Conservation (phyloP, 2,329 filamentous ascomycete species). For the Aspergillus glaucus region DNA sequence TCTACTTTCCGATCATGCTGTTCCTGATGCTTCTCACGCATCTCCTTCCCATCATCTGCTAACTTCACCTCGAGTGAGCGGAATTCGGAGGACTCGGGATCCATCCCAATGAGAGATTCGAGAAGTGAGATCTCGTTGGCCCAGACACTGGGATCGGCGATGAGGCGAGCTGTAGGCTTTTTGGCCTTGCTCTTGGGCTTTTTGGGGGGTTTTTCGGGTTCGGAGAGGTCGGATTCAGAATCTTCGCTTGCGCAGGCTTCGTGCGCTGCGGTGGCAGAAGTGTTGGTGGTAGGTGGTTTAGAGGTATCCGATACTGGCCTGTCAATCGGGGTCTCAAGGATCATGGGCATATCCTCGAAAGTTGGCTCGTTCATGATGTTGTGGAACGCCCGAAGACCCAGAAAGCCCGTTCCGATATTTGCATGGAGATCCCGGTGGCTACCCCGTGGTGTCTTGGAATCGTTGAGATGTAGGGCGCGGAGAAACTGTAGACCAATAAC, state of each 20-base stretch:
- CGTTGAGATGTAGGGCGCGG: slow-evolving; percentile 83
- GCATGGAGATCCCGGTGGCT: slow-evolving; percentile 86
- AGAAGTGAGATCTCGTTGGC: slow-evolving; percentile 91
- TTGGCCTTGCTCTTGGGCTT: slow-evolving; percentile 17
- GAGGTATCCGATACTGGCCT: slow-evolving; percentile 44
- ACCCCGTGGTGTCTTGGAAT: slow-evolving; percentile 81
- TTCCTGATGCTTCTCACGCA: slow-evolving; percentile 68
- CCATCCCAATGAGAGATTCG: slow-evolving; percentile 80
- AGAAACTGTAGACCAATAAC: slow-evolving; percentile 74
- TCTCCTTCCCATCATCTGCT: slow-evolving; percentile 59
- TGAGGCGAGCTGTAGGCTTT: slow-evolving; percentile 27
- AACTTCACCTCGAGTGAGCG: slow-evolving; percentile 57
- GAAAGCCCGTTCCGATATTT: slow-evolving; percentile 91
- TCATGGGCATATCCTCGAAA: slow-evolving; percentile 76
- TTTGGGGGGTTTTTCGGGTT: slow-evolving; percentile 15
- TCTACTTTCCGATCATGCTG: slow-evolving; percentile 70
- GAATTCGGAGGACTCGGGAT: slow-evolving; percentile 70
- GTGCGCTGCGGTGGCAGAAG: neutral
- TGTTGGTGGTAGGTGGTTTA: slow-evolving; percentile 2
- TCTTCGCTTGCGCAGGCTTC: slow-evolving; percentile 6
- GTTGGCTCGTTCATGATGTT: slow-evolving; percentile 76
- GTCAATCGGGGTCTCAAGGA: slow-evolving; percentile 94
- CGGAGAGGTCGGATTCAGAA: slow-evolving; percentile 10
- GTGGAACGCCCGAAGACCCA: slow-evolving; percentile 86
- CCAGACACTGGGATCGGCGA: slow-evolving; percentile 80